A percentile compares a stretch with the other conserved stretches of the same genome.
phyloP scores from a whole-genome alignment of 2,329 filamentous ascomycete species.

The Aspergillus hiratsukae region DNA sequence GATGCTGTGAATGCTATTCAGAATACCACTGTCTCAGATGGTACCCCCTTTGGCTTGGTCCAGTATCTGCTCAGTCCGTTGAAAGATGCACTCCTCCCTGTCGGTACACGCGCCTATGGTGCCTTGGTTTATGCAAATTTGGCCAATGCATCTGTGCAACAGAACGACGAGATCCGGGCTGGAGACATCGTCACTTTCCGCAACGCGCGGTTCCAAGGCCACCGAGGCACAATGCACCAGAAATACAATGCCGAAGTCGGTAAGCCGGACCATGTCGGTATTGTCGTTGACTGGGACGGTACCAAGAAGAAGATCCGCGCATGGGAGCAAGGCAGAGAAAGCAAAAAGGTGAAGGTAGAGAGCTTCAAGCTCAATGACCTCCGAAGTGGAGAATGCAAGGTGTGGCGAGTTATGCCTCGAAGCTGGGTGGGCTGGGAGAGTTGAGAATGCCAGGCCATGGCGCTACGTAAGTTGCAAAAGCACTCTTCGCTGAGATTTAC shows the following conservation, averaged over 20 bases:
- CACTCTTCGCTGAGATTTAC: background rate
- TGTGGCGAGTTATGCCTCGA: constrained; percentile 91
- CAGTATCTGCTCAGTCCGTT: constrained; percentile 72
- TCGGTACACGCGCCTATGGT: constrained; percentile 86
- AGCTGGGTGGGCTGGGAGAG: constrained; percentile 85
- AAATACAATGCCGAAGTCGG: constrained; percentile 89
- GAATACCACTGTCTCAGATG: constrained; percentile 77
- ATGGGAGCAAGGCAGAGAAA: constrained; percentile 93
- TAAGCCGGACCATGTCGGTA: constrained; percentile 79
- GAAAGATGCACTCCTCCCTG: constrained; percentile 68
- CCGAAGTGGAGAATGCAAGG: constrained; percentile 88
- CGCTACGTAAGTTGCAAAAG: background rate
- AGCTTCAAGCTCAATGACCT: constrained; percentile 92
- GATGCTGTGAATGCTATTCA: constrained; percentile 68
- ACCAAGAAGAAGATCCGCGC: constrained; percentile 95
- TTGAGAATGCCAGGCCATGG: constrained; percentile 3
- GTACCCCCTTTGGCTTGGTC: constrained; percentile 72
- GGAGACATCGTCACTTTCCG: constrained; percentile 92
- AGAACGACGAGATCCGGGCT: constrained; percentile 86
- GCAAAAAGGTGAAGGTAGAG: constrained; percentile 87
- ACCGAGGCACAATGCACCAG: constrained; percentile 89
- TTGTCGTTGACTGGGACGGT: constrained; percentile 96
- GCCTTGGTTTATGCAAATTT: constrained; percentile 92
- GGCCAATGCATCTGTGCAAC: constrained; percentile 85
- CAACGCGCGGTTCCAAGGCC: constrained; percentile 91